phyloP scores from a whole-genome alignment of 2,329 filamentous ascomycete species.

The Fusarium aywerte region DNA sequence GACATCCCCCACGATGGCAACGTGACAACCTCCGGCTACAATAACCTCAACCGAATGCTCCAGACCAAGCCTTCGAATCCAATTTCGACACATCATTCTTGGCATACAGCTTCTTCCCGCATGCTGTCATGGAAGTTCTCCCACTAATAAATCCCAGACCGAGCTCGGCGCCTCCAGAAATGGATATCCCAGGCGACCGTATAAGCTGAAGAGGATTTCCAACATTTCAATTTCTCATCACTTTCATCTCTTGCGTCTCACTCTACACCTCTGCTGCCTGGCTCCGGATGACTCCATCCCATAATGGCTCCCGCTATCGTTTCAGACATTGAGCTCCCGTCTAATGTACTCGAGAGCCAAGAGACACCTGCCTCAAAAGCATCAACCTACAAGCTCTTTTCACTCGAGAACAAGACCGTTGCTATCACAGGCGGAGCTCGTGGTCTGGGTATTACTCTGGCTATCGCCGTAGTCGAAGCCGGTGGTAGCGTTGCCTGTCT shows the following conservation, averaged over 20 bases:
- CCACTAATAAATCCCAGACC: background rate
- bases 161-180: constrained; percentile 5
- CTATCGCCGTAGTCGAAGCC: constrained; percentile 60
- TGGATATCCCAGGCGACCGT: constrained; percentile 8
- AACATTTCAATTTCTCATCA: background rate
- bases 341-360: constrained; percentile 46
- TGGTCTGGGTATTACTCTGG: constrained; percentile 62
- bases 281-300: background rate
- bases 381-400: constrained; percentile 54
- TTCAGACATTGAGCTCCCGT: constrained; percentile 46
- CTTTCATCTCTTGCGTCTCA: background rate
- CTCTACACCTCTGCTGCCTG: background rate
- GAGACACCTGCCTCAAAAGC: constrained; percentile 48
- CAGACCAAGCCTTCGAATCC: background rate
- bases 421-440: constrained; percentile 63
- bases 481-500: constrained; percentile 61
- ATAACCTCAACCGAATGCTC: constrained; percentile 6
- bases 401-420: constrained; percentile 57
- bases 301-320: constrained; percentile 47
- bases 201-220: constrained; percentile 13
- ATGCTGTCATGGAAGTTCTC: constrained; percentile 1
- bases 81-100: constrained; percentile 6
- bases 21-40: constrained; percentile 32
- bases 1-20: background rate
- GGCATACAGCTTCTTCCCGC: constrained; percentile 32